These are phyloP conservation scores for Abrus pulchellus DNA, from an alignment of 306 rosid species.

Conservation along the genomic window DNA sequence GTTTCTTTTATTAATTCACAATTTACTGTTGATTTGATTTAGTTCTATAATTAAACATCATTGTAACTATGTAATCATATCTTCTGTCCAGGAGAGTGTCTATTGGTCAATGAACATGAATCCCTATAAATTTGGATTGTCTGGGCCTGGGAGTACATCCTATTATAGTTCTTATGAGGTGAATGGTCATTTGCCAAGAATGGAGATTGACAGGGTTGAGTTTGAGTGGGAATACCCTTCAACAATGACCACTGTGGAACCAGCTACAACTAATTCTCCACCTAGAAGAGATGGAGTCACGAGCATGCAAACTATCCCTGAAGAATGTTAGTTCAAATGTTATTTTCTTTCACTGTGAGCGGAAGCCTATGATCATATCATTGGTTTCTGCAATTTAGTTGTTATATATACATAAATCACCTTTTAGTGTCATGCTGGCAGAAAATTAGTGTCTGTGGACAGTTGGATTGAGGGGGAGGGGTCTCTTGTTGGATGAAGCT, in stretches of 20 bases:
- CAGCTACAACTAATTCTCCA: slow-evolving; percentile 61
- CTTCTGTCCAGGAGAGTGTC: slow-evolving; percentile 67
- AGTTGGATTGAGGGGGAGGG: neutral
- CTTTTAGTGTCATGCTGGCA: slow-evolving; percentile 32
- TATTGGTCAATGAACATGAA: slow-evolving; percentile 95
- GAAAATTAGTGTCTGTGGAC: slow-evolving; percentile 19
- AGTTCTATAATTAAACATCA: slow-evolving; percentile 21
- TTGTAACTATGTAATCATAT: slow-evolving; percentile 28
- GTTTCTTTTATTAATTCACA: slow-evolving; percentile 8
- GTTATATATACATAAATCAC: neutral
- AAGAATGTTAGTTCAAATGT: slow-evolving; percentile 76
- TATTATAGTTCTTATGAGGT: slow-evolving; percentile 76
- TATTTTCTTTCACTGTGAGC: slow-evolving; percentile 23
- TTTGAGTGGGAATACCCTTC: slow-evolving; percentile 80
- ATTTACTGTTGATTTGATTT: slow-evolving; percentile 29
- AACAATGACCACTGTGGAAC: slow-evolving; percentile 57
- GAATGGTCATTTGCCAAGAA: slow-evolving; percentile 74
- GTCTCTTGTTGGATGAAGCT: slow-evolving; percentile 26
- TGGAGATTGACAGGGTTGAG: slow-evolving; percentile 70
- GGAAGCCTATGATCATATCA: slow-evolving; percentile 10
- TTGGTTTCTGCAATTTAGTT: slow-evolving; percentile 24
- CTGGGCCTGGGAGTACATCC: slow-evolving; percentile 70
- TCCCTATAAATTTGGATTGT: slow-evolving; percentile 76
- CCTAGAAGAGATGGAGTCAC: slow-evolving; percentile 64
- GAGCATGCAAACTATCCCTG: slow-evolving; percentile 71